A percentile compares a stretch with the other conserved stretches of the same genome.
phyloP scores from a whole-genome alignment of 2,329 filamentous ascomycete genomes.

The Grosmannia clavigera region DNA sequence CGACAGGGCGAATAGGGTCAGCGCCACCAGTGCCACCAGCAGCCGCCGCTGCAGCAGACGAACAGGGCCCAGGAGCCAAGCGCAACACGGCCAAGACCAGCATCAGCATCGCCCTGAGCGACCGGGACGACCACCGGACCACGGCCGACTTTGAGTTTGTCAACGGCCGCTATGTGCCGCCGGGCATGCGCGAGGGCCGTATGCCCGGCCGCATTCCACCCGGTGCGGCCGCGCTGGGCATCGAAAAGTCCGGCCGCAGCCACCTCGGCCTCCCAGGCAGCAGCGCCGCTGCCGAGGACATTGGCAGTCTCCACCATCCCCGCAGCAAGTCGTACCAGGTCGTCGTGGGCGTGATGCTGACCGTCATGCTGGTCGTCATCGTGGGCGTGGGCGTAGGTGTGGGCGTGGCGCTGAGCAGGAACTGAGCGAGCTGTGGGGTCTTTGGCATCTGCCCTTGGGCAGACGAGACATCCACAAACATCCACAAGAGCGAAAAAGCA shows the following conservation, averaged over 20 bases:
- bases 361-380: background rate
- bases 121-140: conserved; percentile 1
- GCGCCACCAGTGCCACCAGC: background rate
- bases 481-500: background rate
- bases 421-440: too few species aligned
- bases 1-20: background rate
- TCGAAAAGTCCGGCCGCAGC: conserved; percentile 1
- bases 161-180: conserved; percentile 13
- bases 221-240: background rate
- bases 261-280: background rate
- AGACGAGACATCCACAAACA: background rate
- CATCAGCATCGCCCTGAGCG: background rate
- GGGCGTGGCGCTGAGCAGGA: background rate
- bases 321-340: background rate
- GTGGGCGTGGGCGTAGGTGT: background rate
- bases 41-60: background rate
- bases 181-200: conserved; percentile 11
- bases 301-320: background rate
- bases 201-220: conserved; percentile 8
- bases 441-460: too few species aligned
- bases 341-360: background rate
- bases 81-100: background rate
- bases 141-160: conserved; percentile 12
- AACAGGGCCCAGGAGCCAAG: background rate
- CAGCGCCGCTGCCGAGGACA: background rate